phyloP scores from a whole-genome alignment of 2,329 filamentous ascomycete genomes.

The Fragosphaeria purpurea region DNA sequence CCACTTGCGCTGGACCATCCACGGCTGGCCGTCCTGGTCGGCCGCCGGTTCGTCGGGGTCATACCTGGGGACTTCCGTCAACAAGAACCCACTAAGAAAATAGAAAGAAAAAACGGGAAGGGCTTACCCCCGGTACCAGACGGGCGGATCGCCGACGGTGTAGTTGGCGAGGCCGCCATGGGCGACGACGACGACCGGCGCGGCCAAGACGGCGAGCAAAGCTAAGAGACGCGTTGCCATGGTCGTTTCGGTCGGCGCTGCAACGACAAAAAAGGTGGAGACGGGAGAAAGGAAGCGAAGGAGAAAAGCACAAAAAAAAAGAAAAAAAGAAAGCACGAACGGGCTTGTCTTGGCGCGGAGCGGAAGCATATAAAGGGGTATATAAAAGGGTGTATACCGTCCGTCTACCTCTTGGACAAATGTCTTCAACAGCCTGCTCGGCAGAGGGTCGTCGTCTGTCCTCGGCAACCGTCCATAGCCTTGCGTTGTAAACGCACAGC shows the following conservation, averaged over 20 bases:
- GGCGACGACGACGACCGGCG: conserved; percentile 11
- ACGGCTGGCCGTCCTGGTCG: conserved; percentile 25
- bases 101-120: conserved; percentile 1
- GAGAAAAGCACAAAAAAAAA: neutral
- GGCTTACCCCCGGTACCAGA: conserved; percentile 29
- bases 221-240: neutral
- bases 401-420: too few species aligned
- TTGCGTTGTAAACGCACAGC: too few species aligned
- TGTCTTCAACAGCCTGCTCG: too few species aligned
- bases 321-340: neutral
- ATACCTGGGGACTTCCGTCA: conserved; percentile 18
- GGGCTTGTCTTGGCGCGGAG: neutral
- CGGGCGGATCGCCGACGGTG: conserved; percentile 26
- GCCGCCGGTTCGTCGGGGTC: conserved; percentile 21
- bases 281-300: too few species aligned
- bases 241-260: neutral
- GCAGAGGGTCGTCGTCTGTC: too few species aligned
- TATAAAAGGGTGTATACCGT: too few species aligned
- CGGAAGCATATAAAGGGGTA: too few species aligned
- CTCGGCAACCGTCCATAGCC: too few species aligned
- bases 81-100: neutral
- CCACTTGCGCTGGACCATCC: conserved; percentile 30
- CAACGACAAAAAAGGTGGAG: too few species aligned
- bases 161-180: conserved; percentile 31
- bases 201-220: conserved; percentile 15